Base-by-base conservation (phyloP, 148 eudicot species). In the Drosera capensis region DNA sequence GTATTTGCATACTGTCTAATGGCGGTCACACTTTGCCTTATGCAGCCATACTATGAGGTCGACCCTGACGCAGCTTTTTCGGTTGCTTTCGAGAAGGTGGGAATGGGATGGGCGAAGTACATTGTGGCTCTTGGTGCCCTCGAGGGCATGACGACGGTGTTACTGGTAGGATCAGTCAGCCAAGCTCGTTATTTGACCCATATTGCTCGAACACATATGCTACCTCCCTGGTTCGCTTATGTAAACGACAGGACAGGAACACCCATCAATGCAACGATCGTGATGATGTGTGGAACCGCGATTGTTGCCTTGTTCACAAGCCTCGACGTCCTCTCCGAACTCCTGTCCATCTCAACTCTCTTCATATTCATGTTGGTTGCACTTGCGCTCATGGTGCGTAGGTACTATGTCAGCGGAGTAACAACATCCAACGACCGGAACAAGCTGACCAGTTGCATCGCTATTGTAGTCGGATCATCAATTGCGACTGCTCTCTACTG, bases 131-230 rank as follows among this genome's bases (percentile, higher is more conserved):
- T 62, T 1, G 86, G 86, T 12, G 86, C 86, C 8, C 52, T 78
- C 16, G 74, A 68, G 58, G 86, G 77, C 1, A 78, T 78, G 80
- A 74, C 80, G 0, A 65, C 86, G 0, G 77, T 68, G 8, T 49
- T 78, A 7, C 72, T 78, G 1, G 86, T 74, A 2, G 52, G 72
- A 0, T 70, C 74, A 0, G 77, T 78, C n/a, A 80, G 86, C 6
- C 80, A 78, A 25, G 80, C 86, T 8, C 77, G 86, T 8, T 78
- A 78, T 42, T 29, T 74, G 20, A 74, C 86, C 45, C 86, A 78
- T 63, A 74, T 78, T 2, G 74, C 80, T 1, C 70, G 86, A 0
- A 74, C 80, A 20, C 86, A 74, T 40, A 73, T 78, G 80, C 54
- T 78, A 67, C 77, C 77, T 1, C 86, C 86, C 0, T 78, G 74